phyloP scores from a whole-genome alignment of 2,329 filamentous ascomycete genomes.

The Trichophyton mentagrophytes region DNA sequence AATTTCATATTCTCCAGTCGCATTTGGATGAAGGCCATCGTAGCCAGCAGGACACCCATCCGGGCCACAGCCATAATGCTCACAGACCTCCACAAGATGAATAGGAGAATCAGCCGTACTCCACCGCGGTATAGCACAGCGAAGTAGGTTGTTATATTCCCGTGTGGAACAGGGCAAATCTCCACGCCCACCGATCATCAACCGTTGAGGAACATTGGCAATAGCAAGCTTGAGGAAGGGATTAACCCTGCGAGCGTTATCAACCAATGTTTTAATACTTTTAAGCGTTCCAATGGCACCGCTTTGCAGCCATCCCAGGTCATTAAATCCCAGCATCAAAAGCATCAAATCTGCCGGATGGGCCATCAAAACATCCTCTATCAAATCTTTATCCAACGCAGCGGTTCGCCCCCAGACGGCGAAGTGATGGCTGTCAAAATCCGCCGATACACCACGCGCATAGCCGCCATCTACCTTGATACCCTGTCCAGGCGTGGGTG shows the following conservation, averaged over 20 bases:
- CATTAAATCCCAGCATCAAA: not conserved
- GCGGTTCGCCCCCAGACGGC: not conserved
- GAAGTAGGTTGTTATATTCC: not conserved
- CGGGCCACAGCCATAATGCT: not conserved
- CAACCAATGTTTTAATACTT: not conserved
- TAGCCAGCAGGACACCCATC: not conserved
- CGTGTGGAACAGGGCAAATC: not conserved
- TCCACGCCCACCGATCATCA: not conserved
- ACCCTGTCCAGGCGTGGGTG: not conserved
- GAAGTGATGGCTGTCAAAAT: conserved; percentile 1
- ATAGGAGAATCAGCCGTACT: not conserved
- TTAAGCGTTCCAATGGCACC: not conserved
- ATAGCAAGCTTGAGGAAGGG: not conserved
- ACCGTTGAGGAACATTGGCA: not conserved
- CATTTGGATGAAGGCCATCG: conserved; percentile 1
- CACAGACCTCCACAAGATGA: not conserved
- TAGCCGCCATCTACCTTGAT: not conserved
- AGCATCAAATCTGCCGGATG: not conserved
- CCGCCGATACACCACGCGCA: not conserved
- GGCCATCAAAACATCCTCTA: not conserved
- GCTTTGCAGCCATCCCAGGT: not conserved
- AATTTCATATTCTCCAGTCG: not conserved
- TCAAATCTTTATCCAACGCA: not conserved
- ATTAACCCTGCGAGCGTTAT: not conserved
- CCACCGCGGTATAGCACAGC: not conserved